Base-by-base conservation (phyloP, 805 yeast genomes). In the Tetrapisispora fleetii region DNA sequence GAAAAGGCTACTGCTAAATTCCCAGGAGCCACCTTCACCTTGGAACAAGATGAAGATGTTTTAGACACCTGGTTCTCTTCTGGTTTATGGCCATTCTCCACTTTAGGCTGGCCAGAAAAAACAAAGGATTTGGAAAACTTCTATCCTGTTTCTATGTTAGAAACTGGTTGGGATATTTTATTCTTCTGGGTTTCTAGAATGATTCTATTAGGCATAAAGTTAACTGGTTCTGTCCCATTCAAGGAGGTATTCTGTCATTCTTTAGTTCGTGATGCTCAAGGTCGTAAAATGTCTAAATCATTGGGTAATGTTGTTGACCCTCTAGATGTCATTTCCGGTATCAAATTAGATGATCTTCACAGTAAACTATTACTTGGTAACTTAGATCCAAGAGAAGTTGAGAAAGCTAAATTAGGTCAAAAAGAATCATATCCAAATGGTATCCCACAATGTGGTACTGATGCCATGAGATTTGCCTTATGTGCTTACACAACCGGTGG, bases 401-500 rank as follows among this genome's bases (percentile, higher is more conserved):
- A 78, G 65, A 86, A 79, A 68, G 97, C 98, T 27, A 80, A 78
- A 59, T 79, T 76, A 40, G 98, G 98, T 53, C 98, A 93, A 73
- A 80, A 76, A 59, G 75, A 79, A 62, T 82, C 95, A 13, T 91
- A 89, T 76, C 99, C 99, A 56, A 81, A 82, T 58, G 99, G 99
- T 74, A 90, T 91, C 58, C 97, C 98, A 49, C 96, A 93, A 74
- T 93, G 99, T 78, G 99, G 99, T 75, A 90, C 98, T 45, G 99
- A 93, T 70, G 99, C 99, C 41, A 74, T 93, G 73, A 83, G 99
- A 74, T 93, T 93, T 67, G 98, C 99, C 37, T 78, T 91, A 56
- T 93, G 98, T 79, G 96, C 97, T 47, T 93, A 91, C 76, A 85
- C 96, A 47, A 91, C 98, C 44, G 99, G 99, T 73, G 98, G 97